phyloP scores from a whole-genome alignment of 1,284 basidiomycete genomes.

The Fistulinella cinereoalba region DNA sequence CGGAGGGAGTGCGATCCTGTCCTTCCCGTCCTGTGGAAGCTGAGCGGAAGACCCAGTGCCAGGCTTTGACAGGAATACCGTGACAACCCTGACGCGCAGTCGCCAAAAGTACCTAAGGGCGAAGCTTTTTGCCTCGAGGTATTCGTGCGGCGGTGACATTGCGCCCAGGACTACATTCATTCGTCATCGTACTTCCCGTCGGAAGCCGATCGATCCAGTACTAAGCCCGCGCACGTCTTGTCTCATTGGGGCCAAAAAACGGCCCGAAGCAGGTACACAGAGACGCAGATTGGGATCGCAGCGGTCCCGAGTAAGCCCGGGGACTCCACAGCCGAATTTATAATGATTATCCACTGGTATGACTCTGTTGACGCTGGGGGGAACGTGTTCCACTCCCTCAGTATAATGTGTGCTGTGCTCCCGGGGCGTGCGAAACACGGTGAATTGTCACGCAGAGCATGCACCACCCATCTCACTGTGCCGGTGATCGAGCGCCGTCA shows the following conservation, averaged over 20 bases:
- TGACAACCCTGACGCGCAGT: conserved; percentile 35
- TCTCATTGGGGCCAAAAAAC: conserved; percentile 7
- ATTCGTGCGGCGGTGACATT: conserved; percentile 33
- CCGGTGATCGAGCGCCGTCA: conserved; percentile 56
- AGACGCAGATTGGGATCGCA: conserved; percentile 12
- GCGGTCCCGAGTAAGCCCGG: conserved; percentile 26
- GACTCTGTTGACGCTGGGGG: background rate
- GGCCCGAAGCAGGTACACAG: conserved; percentile 12
- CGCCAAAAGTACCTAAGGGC: conserved; percentile 32
- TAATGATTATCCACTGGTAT: conserved; percentile 34
- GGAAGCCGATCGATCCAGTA: conserved; percentile 27
- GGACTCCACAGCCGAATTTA: conserved; percentile 23
- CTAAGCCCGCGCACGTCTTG: conserved; percentile 24
- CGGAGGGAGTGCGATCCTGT: conserved; percentile 8
- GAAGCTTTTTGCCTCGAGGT: conserved; percentile 34
- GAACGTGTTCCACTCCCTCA: conserved; percentile 34
- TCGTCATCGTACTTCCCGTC: conserved; percentile 31
- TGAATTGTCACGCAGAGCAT: conserved; percentile 32
- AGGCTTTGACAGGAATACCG: conserved; percentile 17
- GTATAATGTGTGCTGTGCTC: conserved; percentile 20
- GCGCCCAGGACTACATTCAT: conserved; percentile 29
- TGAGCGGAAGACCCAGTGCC: conserved; percentile 11
- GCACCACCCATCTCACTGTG: conserved; percentile 40
- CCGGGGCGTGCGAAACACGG: conserved; percentile 23
- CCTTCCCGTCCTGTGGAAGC: conserved; percentile 3